These are phyloP conservation scores for Halophytophthora batemanensis DNA, from an alignment of 352 stramenopile species.

Conservation along the genomic window DNA sequence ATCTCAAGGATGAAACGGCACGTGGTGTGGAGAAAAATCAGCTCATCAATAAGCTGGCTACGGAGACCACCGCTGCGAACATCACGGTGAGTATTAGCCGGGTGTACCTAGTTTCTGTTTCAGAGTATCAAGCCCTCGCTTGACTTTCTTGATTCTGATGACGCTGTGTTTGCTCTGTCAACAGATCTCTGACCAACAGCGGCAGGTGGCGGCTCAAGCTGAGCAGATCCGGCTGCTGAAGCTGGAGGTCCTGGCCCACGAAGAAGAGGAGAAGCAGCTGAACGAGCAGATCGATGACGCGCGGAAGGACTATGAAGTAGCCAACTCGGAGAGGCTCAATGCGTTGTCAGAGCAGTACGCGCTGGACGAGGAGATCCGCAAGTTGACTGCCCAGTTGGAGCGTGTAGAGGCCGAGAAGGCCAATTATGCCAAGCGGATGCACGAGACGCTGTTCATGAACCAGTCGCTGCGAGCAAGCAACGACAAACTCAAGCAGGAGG, in stretches of 20 bases:
- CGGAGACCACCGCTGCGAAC: constrained; percentile 33
- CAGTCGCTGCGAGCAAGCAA: constrained; percentile 57
- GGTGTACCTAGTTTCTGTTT: background rate
- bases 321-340: constrained; percentile 64
- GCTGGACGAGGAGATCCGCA: constrained; percentile 64
- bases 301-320: constrained; percentile 59
- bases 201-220: constrained; percentile 17
- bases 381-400: constrained; percentile 48
- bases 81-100: constrained; percentile 22
- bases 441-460: constrained; percentile 78
- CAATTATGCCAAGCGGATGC: constrained; percentile 61
- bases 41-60: constrained; percentile 41
- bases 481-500: constrained; percentile 63
- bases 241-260: constrained; percentile 66
- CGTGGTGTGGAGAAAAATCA: constrained; percentile 46
- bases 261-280: constrained; percentile 62
- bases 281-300: constrained; percentile 58
- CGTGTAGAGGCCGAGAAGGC: constrained; percentile 52
- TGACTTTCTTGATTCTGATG: background rate
- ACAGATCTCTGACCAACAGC: constrained; percentile 44
- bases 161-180: background rate
- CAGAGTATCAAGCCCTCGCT: background rate
- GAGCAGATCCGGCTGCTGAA: constrained; percentile 61
- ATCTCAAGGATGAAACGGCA: constrained; percentile 31
- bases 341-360: constrained; percentile 54